These are phyloP conservation scores for Isatis lusitanica DNA, from an alignment of 441 rosid genomes.

Conservation along the genomic window DNA sequence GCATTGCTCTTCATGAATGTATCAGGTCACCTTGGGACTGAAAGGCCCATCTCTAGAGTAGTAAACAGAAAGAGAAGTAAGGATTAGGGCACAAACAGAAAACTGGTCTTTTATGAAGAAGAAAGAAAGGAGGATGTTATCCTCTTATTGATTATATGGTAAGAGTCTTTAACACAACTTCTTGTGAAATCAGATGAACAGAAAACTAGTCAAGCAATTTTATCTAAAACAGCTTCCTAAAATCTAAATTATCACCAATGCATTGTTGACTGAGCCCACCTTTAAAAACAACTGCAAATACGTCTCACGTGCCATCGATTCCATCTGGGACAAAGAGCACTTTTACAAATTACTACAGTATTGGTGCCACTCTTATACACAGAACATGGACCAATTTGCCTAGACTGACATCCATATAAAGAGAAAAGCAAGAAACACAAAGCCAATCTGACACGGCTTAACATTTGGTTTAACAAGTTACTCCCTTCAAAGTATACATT, in stretches of 20 bases:
- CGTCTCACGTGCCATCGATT: conserved; percentile 90
- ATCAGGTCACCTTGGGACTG: conserved; percentile 82
- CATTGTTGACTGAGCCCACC: conserved; percentile 63
- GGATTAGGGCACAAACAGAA: conserved; percentile 23
- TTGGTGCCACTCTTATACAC: conserved; percentile 30
- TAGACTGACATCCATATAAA: conserved; percentile 11
- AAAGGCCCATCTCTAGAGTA: conserved; percentile 68
- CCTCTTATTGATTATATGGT: neutral
- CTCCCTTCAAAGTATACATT: neutral
- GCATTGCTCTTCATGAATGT: conserved; percentile 32
- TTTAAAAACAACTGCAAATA: conserved; percentile 59
- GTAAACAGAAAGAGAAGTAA: conserved; percentile 29
- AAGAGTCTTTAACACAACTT: neutral
- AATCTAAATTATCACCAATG: conserved; percentile 25
- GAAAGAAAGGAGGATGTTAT: conserved; percentile 7
- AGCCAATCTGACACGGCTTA: neutral
- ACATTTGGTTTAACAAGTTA: neutral
- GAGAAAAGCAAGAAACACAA: conserved; percentile 8
- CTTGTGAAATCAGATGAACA: conserved; percentile 20
- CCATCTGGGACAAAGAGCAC: conserved; percentile 95
- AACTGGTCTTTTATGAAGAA: neutral
- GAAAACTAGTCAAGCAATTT: conserved; percentile 18
- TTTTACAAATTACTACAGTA: conserved; percentile 48
- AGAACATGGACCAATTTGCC: neutral
- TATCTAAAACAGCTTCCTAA: conserved; percentile 28